phyloP scores from a whole-genome alignment of 2,329 filamentous ascomycete species.

The Tolypocladium paradoxum region DNA sequence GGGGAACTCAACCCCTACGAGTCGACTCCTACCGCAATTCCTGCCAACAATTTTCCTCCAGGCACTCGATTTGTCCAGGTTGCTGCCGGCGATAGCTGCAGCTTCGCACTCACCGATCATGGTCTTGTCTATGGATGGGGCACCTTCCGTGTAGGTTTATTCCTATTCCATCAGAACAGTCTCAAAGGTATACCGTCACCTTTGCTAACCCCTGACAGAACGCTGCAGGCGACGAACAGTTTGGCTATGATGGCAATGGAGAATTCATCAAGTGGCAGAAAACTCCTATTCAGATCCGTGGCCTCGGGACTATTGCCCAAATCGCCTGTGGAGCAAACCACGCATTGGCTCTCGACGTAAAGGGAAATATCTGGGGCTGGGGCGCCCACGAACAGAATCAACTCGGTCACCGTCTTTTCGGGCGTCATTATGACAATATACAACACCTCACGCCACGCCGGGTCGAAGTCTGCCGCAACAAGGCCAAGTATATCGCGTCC shows the following conservation, averaged over 20 bases:
- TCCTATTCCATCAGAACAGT: conserved; percentile 4
- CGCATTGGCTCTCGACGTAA: conserved; percentile 47
- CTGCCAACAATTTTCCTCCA: conserved; percentile 40
- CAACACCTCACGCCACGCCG: conserved; percentile 36
- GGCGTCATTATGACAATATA: conserved; percentile 27
- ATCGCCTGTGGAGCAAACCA: conserved; percentile 56
- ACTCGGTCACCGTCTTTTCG: conserved; percentile 36
- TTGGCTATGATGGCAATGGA: conserved; percentile 32
- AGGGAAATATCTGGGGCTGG: conserved; percentile 16
- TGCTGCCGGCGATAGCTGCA: conserved; percentile 56
- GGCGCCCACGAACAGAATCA: conserved; percentile 39
- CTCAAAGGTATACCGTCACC: too few species aligned
- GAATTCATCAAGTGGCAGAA: conserved; percentile 31
- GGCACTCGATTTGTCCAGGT: conserved; percentile 46
- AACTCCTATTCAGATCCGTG: conserved; percentile 35
- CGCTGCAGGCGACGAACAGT: conserved; percentile 30
- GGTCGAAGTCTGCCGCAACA: conserved; percentile 38
- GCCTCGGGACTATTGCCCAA: conserved; percentile 46
- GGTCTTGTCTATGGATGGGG: conserved; percentile 70
- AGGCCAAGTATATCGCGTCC: conserved; percentile 51
- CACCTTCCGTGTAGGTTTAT: conserved; percentile 50
- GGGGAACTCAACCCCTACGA: conserved; percentile 56
- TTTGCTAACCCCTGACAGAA: conserved; percentile 5
- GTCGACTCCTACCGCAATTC: conserved; percentile 49
- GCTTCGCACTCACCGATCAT: conserved; percentile 57